Evolutionary conservation across 2,329 filamentous ascomycete species (phyloP).

Genomic region (Venturia effusa): DNA sequence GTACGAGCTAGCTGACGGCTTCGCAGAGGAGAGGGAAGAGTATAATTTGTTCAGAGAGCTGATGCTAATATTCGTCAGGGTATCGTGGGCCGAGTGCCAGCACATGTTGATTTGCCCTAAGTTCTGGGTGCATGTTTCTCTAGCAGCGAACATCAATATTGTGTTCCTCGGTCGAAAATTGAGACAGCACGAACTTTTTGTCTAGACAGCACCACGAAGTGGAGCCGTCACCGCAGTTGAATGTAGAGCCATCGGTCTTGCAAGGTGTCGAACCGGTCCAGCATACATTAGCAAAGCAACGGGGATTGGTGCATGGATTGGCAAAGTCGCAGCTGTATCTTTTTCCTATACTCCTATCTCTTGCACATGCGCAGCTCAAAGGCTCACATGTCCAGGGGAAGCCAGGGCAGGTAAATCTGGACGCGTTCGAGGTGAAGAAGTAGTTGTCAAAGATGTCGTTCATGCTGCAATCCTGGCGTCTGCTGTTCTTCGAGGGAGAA

Average conservation of each 20-base stretch:
- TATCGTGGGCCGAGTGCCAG: background rate
- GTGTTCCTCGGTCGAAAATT: background rate
- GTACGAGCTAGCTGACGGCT: background rate
- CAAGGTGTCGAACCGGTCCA: background rate
- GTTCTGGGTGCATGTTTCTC: background rate
- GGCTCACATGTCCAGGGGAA: background rate
- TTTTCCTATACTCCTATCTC: background rate
- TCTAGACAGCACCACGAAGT: background rate
- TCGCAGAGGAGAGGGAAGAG: background rate
- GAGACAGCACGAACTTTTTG: background rate
- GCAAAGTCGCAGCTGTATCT: background rate
- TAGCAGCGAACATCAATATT: background rate
- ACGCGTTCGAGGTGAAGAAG: background rate
- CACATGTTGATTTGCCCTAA: background rate
- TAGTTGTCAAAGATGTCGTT: background rate
- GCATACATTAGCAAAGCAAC: background rate
- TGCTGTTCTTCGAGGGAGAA: background rate
- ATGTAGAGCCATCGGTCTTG: background rate
- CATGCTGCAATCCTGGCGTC: background rate
- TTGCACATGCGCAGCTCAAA: background rate
- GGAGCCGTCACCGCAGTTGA: background rate
- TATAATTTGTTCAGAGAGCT: background rate
- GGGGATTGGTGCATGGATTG: background rate
- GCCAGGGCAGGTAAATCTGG: background rate
- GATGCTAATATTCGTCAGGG: background rate